Percentiles rank a stretch among this genome's conserved stretches.
Evolutionary conservation across 495 filamentous ascomycete genomes (phyloP).

Genomic region (Aspergillus coremiiformis): DNA sequence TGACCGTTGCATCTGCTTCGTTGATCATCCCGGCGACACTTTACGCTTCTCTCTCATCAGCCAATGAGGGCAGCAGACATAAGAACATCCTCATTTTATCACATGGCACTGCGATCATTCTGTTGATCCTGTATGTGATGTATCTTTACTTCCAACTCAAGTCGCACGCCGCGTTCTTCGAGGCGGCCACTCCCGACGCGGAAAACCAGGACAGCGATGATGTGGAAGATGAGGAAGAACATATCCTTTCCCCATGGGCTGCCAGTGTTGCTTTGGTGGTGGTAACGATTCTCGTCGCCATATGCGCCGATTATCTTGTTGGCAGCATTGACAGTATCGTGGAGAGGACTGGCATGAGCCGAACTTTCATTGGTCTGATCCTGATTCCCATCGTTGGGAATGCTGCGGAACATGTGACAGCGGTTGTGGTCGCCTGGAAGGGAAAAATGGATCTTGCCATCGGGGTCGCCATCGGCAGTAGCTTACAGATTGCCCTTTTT

Average conservation of each 20-base stretch:
- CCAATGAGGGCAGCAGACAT: slow-evolving; percentile 12
- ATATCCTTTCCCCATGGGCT: slow-evolving; percentile 62
- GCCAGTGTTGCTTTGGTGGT: slow-evolving; percentile 65
- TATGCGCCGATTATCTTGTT: slow-evolving; percentile 91
- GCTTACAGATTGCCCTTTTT: slow-evolving; percentile 89
- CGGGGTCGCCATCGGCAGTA: slow-evolving; percentile 86
- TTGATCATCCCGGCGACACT: slow-evolving; percentile 86
- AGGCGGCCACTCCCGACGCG: slow-evolving; percentile 45
- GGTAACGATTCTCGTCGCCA: slow-evolving; percentile 73
- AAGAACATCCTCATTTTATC: slow-evolving; percentile 74
- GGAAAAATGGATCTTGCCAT: slow-evolving; percentile 98
- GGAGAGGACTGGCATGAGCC: slow-evolving; percentile 74
- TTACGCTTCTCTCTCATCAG: slow-evolving; percentile 49
- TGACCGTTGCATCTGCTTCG: slow-evolving; percentile 85
- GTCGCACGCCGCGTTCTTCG: slow-evolving; percentile 75
- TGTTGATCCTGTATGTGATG: slow-evolving; percentile 79
- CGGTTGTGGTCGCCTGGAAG: slow-evolving; percentile 83
- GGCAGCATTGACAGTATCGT: slow-evolving; percentile 88
- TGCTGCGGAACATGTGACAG: slow-evolving; percentile 94
- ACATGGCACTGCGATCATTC: slow-evolving; percentile 82
- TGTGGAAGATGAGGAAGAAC: slow-evolving; percentile 45
- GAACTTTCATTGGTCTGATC: slow-evolving; percentile 93
- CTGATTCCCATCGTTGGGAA: slow-evolving; percentile 96
- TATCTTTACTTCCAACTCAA: slow-evolving; percentile 88
- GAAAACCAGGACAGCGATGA: slow-evolving; percentile 30